phyloP scores from a whole-genome alignment of 495 filamentous ascomycete genomes.

The Rhypophila decipiens region DNA sequence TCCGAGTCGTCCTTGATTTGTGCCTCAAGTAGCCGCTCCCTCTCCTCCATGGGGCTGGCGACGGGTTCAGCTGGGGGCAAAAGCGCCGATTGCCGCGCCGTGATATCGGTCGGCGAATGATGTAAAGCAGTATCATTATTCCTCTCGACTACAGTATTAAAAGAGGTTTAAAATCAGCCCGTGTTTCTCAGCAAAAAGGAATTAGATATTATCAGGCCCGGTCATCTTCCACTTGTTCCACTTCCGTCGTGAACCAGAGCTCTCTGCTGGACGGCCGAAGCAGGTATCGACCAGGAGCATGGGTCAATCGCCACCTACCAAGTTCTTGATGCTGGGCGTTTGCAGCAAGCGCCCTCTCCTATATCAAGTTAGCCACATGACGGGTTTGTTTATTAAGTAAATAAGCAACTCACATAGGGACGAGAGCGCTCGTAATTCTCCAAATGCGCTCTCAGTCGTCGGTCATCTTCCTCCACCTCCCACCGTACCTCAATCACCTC shows the following conservation, averaged over 20 bases:
- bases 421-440: constrained; percentile 38
- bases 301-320: constrained; percentile 15
- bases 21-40: constrained; percentile 1
- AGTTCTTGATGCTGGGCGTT: constrained; percentile 10
- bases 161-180: constrained; percentile 28
- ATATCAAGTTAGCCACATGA: not conserved
- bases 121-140: constrained; percentile 30
- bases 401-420: constrained; percentile 30
- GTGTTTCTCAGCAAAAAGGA: constrained; percentile 10
- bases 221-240: constrained; percentile 9
- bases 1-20: constrained; percentile 12
- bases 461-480: constrained; percentile 54
- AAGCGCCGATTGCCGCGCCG: constrained; percentile 3
- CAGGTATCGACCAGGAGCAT: constrained; percentile 2
- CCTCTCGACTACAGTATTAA: constrained; percentile 28
- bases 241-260: constrained; percentile 4
- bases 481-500: constrained; percentile 54
- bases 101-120: not conserved
- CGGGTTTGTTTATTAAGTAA: not conserved
- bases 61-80: constrained; percentile 3
- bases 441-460: constrained; percentile 33
- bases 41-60: not conserved
- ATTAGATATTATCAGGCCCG: too few relatives aligned
- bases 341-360: constrained; percentile 7
- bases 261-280: not conserved